Conservation (phyloP, 139 green algal species). For the Coccomyxa sp. region DNA sequence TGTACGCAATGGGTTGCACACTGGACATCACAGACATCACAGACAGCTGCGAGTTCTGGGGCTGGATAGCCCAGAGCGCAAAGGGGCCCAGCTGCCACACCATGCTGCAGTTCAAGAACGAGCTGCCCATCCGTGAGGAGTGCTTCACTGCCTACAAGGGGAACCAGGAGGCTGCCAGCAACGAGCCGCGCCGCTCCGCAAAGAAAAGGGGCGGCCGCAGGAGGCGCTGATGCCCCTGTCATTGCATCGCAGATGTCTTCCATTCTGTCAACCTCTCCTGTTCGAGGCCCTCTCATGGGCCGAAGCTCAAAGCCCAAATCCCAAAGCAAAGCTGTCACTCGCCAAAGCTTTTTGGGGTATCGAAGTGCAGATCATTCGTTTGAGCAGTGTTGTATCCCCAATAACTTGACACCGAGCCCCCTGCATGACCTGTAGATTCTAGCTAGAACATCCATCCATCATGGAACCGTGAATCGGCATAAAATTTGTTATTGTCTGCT, state of each 20-base stretch:
- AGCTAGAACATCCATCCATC: too few species aligned
- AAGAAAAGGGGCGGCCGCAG: constrained; percentile 3
- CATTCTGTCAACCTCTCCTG: too few species aligned
- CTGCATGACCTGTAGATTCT: too few species aligned
- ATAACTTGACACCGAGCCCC: too few species aligned
- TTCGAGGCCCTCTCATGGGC: too few species aligned
- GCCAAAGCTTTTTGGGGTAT: too few species aligned
- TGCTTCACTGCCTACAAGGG: background rate
- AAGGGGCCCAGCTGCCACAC: background rate
- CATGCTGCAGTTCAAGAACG: background rate
- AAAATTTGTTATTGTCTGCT: too few species aligned
- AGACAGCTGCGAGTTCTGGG: constrained; percentile 2
- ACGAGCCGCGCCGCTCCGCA: background rate
- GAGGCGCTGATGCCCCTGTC: constrained; percentile 7
- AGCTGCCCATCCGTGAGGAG: background rate
- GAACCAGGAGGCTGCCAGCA: background rate
- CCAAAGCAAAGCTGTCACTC: too few species aligned
- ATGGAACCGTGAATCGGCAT: too few species aligned
- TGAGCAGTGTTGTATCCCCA: too few species aligned
- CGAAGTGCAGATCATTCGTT: too few species aligned
- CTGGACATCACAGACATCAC: background rate
- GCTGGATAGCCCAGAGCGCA: background rate
- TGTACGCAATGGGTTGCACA: background rate
- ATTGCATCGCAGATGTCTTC: background rate
- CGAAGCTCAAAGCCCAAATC: too few species aligned